Base-by-base conservation (phyloP, 352 stramenopile species). In the Globisporangium cylindrosporum region DNA sequence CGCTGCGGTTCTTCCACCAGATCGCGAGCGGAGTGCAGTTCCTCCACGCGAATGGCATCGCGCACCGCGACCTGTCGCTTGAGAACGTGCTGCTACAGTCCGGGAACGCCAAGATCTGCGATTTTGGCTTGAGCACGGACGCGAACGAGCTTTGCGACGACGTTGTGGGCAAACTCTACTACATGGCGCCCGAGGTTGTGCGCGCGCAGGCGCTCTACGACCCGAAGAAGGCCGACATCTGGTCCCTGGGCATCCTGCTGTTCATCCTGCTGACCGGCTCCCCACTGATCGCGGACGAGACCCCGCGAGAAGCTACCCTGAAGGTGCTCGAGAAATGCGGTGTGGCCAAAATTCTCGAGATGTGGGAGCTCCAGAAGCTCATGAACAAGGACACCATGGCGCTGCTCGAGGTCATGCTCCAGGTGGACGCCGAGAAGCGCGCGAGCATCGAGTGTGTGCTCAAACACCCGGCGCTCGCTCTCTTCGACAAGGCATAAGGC, bases 141-240 rank as follows among this genome's bases (percentile, higher is more conserved):
- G 77, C 81, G 10, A 66, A 71, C 10, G 56, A 73, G 32, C 63
- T 74, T 9, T 81, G 76, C 15, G 66, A 48, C 2, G 81, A 88
- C 20, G 49, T 71, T 14, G 84, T 90, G 6, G 84, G 84, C 34
- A 93, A 93, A 38, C 77, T 85, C 32, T 85, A 89, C 71, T 92
- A 91, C 74, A 93, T 89, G 78, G 85, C 85, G 7, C 85, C 83
- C 0, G 85, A 93, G 71, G 78, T 90, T 32, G 74, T 75, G 0
- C 38, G 38, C 20, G 58, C 64, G 7, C 62, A 67, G 27, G 27
- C 38, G 12, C 57, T 41, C 20, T 85, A 86, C 73, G 77, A 89
- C 67, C 73, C 83, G 0, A 76, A 74, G 27, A 62, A 48, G 0
- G 80, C 75, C 14, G 80, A 88, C 51, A 48, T 88, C 32, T 89